Evolutionary conservation across 345 rosid genomes (phyloP).

Genomic region (Pseudoturritis turrita): DNA sequence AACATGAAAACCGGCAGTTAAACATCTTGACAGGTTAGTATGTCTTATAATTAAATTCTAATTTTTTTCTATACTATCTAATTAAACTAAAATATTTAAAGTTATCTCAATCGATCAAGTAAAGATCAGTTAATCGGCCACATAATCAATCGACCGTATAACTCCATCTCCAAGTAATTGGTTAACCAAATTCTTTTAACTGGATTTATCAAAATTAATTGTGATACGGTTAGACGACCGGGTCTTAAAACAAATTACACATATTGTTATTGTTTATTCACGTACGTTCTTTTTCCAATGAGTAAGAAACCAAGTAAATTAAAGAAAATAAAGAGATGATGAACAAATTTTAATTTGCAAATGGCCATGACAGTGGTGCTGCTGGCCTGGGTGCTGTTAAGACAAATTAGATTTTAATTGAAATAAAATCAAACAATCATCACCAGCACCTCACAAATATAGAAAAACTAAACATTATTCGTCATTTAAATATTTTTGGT

Average conservation of each 20-base stretch:
- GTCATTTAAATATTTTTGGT: not conserved
- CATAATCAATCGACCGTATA: too few species aligned
- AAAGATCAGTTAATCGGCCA: too few species aligned
- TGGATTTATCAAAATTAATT: not conserved
- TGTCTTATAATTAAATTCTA: too few species aligned
- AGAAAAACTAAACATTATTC: not conserved
- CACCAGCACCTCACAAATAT: conserved; percentile 12
- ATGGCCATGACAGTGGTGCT: conserved; percentile 13
- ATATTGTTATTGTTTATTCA: too few species aligned
- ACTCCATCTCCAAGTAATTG: not conserved
- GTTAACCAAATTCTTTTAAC: not conserved
- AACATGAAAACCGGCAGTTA: too few species aligned
- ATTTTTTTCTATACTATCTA: too few species aligned
- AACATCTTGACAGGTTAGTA: too few species aligned
- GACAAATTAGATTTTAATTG: not conserved
- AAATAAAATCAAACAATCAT: conserved; percentile 3
- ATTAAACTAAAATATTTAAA: too few species aligned
- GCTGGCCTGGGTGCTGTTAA: not conserved
- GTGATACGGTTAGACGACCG: not conserved
- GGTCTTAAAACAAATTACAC: not conserved
- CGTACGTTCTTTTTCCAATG: not conserved
- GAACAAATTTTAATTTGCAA: not conserved
- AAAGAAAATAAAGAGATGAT: not conserved
- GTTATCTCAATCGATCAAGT: too few species aligned
- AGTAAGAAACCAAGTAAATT: not conserved